Percentiles rank a stretch among this genome's conserved stretches.
Evolutionary conservation across 192 early-diverging fungal genomes (phyloP).

Genomic region (Ambispora gerdemannii): DNA sequence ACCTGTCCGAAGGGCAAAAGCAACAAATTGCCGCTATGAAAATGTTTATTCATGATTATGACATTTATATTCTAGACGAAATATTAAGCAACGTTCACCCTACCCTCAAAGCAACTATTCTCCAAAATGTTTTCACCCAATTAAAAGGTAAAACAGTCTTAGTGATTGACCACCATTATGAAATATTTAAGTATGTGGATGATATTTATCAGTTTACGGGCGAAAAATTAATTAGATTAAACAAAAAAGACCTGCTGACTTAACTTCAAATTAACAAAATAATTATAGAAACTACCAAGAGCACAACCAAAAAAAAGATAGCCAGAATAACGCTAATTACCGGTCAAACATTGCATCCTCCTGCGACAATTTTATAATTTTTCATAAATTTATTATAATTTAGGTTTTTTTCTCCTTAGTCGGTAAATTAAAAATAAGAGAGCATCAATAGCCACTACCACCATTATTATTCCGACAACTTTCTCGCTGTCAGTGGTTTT

Average conservation of each 20-base stretch:
- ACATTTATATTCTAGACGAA: slow-evolving; percentile 11
- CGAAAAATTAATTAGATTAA: background rate
- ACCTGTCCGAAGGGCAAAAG: slow-evolving; percentile 11
- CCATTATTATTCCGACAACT: too few species aligned
- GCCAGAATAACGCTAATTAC: too few species aligned
- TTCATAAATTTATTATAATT: too few species aligned
- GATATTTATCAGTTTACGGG: slow-evolving; percentile 10
- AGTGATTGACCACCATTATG: slow-evolving; percentile 12
- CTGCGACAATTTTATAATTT: too few species aligned
- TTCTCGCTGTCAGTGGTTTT: too few species aligned
- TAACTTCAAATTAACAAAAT: too few species aligned
- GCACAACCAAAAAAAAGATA: too few species aligned
- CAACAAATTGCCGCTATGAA: slow-evolving; percentile 10
- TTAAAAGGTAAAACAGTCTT: slow-evolving; percentile 8
- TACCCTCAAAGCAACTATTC: background rate
- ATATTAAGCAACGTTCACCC: slow-evolving; percentile 22
- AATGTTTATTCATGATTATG: slow-evolving; percentile 10
- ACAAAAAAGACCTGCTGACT: background rate
- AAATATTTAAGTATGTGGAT: slow-evolving; percentile 16
- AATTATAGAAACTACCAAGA: too few species aligned
- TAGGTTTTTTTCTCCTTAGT: too few species aligned
- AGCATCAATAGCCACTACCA: too few species aligned
- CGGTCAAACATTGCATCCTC: too few species aligned
- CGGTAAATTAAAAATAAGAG: too few species aligned
- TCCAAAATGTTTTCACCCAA: background rate